phyloP scores from a whole-genome alignment of 2,329 filamentous ascomycete genomes.

The Pyrenophora tritici-repentis region DNA sequence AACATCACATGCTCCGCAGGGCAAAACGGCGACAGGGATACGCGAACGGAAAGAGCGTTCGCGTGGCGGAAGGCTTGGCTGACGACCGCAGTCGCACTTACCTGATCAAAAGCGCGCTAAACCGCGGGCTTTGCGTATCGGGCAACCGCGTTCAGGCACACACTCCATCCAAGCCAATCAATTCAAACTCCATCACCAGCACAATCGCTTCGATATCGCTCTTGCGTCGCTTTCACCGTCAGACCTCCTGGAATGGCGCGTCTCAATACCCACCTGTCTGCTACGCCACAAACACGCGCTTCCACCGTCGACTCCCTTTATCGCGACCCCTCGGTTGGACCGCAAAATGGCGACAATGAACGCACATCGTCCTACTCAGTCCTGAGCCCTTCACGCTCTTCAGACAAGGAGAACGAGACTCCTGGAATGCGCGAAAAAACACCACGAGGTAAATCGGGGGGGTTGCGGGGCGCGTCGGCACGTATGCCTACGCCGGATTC shows the following conservation, averaged over 20 bases:
- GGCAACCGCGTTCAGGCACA: constrained; percentile 18
- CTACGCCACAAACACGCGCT: constrained; percentile 37
- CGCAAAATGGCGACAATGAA: constrained; percentile 18
- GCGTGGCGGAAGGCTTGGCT: constrained; percentile 27
- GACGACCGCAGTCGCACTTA: constrained; percentile 23
- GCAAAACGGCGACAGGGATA: constrained; percentile 20
- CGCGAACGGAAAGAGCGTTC: constrained; percentile 14
- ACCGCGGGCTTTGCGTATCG: constrained; percentile 8
- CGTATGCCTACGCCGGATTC: constrained; percentile 49
- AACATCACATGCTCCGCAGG: constrained; percentile 7
- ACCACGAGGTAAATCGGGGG: constrained; percentile 51
- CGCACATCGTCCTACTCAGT: constrained; percentile 40
- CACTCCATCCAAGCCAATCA: neutral
- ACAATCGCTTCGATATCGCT: neutral
- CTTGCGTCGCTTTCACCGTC: neutral
- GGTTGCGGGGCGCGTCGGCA: constrained; percentile 38
- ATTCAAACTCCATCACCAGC: constrained; percentile 6
- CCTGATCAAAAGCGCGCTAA: constrained; percentile 25
- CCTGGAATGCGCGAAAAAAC: constrained; percentile 36
- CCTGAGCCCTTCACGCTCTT: constrained; percentile 41
- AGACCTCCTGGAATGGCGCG: constrained; percentile 39
- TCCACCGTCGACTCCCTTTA: constrained; percentile 45
- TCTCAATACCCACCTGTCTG: constrained; percentile 41
- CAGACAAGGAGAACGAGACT: constrained; percentile 54
- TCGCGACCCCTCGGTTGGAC: constrained; percentile 43